Percentiles rank a stretch among this genome's conserved stretches.
phyloP scores from a whole-genome alignment of 2,329 filamentous ascomycete species.

The Diaporthe australafricana region DNA sequence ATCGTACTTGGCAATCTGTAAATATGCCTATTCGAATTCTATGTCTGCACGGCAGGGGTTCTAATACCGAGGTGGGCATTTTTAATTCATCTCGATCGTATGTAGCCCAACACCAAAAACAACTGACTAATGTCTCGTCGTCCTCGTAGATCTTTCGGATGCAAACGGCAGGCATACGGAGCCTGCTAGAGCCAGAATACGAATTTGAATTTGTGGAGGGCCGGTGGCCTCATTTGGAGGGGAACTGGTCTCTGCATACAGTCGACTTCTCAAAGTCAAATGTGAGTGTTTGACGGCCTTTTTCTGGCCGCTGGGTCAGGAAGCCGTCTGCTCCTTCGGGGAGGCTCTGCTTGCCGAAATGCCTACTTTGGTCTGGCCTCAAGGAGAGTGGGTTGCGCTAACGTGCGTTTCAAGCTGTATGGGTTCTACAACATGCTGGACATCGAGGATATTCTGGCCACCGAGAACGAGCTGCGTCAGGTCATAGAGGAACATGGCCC shows the following conservation, averaged over 20 bases:
- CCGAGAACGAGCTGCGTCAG: conserved; percentile 35
- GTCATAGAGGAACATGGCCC: conserved; percentile 36
- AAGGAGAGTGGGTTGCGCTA: conserved; percentile 9
- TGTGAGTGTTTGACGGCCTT: conserved; percentile 6
- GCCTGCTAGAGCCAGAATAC: conserved; percentile 32
- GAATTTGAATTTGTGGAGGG: conserved; percentile 37
- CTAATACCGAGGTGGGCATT: conserved; percentile 30
- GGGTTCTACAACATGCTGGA: conserved; percentile 34
- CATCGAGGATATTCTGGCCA: conserved; percentile 34
- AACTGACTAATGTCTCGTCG: conserved; percentile 4
- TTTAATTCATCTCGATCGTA: background rate
- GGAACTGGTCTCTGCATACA: conserved; percentile 36
- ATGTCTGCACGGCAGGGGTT: conserved; percentile 32
- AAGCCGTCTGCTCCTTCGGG: background rate
- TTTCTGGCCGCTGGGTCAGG: background rate
- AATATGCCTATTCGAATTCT: conserved; percentile 32
- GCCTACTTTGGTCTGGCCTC: background rate
- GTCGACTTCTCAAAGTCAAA: conserved; percentile 36
- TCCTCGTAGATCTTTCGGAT: conserved; percentile 34
- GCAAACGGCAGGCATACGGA: conserved; percentile 35
- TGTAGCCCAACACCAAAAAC: background rate
- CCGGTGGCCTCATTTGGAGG: conserved; percentile 35
- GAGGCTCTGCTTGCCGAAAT: background rate
- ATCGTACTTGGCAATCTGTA: conserved; percentile 1
- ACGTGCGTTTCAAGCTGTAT: conserved; percentile 24